Percentiles rank a stretch among this genome's conserved stretches.
These are phyloP conservation scores for Ogataea minuta DNA, from an alignment of 805 yeast genomes.

Conservation along the genomic window DNA sequence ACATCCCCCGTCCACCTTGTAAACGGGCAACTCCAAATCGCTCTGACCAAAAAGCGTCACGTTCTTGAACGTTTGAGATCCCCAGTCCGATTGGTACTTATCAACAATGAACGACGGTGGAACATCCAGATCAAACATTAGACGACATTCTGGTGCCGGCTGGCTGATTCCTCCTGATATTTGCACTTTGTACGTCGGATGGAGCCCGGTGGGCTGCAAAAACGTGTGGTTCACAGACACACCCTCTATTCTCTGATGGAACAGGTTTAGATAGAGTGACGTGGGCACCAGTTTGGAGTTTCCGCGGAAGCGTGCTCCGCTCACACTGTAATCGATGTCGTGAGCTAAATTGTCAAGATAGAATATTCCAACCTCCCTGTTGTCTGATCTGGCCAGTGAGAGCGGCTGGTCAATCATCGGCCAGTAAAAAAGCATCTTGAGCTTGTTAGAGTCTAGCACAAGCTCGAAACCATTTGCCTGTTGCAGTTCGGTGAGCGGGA, in stretches of 20 bases:
- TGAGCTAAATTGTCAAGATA: conserved; percentile 16
- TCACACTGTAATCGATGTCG: conserved; percentile 23
- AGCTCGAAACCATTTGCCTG: conserved; percentile 20
- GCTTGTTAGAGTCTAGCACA: conserved; percentile 14
- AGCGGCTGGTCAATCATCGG: conserved; percentile 15
- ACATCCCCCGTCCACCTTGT: conserved; percentile 28
- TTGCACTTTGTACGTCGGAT: conserved; percentile 26
- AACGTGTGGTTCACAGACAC: conserved; percentile 17
- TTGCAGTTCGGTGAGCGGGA: conserved; percentile 17
- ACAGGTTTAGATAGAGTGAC: conserved; percentile 23
- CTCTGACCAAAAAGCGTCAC: conserved; percentile 21
- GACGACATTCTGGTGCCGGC: conserved; percentile 18
- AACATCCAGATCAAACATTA: conserved; percentile 25
- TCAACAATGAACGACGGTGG: conserved; percentile 30
- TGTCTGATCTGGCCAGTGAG: conserved; percentile 7
- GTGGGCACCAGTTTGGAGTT: conserved; percentile 21
- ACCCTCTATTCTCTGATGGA: conserved; percentile 19
- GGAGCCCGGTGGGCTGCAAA: conserved; percentile 24
- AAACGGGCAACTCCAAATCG: conserved; percentile 34
- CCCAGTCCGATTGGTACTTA: conserved; percentile 25
- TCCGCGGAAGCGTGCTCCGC: conserved; percentile 21
- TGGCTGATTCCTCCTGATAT: conserved; percentile 2
- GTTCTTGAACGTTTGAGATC: conserved; percentile 6
- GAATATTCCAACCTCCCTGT: conserved; percentile 25
- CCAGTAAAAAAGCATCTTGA: conserved; percentile 23